Base-by-base conservation (phyloP, 2,329 filamentous ascomycete species). In the Alternaria ventricosa region DNA sequence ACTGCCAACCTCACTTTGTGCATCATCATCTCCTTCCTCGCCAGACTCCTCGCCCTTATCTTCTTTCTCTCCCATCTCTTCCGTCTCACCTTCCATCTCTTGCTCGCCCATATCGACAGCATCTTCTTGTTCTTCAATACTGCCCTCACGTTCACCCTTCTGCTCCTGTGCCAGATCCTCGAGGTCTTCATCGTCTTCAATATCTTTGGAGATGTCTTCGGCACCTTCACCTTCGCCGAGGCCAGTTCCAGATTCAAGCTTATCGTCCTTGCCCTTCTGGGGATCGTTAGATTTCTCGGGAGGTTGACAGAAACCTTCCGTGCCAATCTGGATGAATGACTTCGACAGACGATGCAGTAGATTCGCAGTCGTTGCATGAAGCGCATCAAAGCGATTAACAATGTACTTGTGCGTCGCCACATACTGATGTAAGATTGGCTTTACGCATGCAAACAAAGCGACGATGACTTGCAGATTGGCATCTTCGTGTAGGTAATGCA, bases 171-270 rank as follows among this genome's bases (percentile, higher is more conserved):
- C 95, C 47, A 99, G 84, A 70, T 99, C 96, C 0, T 92, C 89
- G 5, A 99, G 83, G 76, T 99, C 94, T 78, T 99, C 96, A 64
- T 99, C 95, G 15, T 95, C 91, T 67, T 92, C 89, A 50, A 99
- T 91, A 74, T 99, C 96, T 78, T 99, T 98, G 81, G 94, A 98
- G 68, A 99, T 98, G 79, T 99, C 95, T 77, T 99, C 94, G 5
- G 92, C 94, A 18, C 95, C 96, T 79, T 97, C 92, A 11, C 96
- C 96, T 49, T 97, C 96, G 20, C 96, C 96, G 23, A 99, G 88
- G 33, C 96, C 96, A 11, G 94, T 98, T 15, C 96, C 96, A 41
- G 89, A 89, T 80, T 99, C 95, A 28, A 97, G 84, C 71, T 97
- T 92, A 12, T 94, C 92, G 23, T 88, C 87, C 63, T 92, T 87